These are phyloP conservation scores for Gossypium ekmanianum DNA, from an alignment of 345 rosid species.

Conservation along the genomic window DNA sequence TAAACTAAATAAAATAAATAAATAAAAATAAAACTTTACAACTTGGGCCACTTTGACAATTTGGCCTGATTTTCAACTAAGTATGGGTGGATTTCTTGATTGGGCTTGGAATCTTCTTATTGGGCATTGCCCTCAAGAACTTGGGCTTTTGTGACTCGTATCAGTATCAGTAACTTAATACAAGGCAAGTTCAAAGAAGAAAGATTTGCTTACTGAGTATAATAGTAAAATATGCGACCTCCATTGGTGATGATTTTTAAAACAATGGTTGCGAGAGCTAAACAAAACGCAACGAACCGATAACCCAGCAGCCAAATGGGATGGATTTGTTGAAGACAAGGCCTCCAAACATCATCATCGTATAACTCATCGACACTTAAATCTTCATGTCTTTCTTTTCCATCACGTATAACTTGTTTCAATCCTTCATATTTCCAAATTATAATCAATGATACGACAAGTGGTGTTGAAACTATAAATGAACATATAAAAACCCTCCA, in stretches of 20 bases:
- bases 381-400: slow-evolving; percentile 23
- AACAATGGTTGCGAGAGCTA: slow-evolving; percentile 38
- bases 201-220: slow-evolving; percentile 57
- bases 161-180: not conserved
- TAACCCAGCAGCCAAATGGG: slow-evolving; percentile 60
- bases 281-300: slow-evolving; percentile 50
- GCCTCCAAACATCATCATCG: slow-evolving; percentile 52
- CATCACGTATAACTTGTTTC: slow-evolving; percentile 24
- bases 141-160: too few species aligned
- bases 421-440: slow-evolving; percentile 50
- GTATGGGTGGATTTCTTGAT: too few species aligned
- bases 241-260: slow-evolving; percentile 31
- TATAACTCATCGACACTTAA: slow-evolving; percentile 18
- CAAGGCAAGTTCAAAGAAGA: not conserved
- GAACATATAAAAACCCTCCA: slow-evolving; percentile 69
- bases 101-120: too few species aligned
- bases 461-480: slow-evolving; percentile 41
- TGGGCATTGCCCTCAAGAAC: too few species aligned
- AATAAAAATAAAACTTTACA: too few species aligned
- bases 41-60: too few species aligned
- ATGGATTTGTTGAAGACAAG: slow-evolving; percentile 50
- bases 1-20: too few species aligned
- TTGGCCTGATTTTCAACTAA: too few species aligned
- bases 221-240: slow-evolving; percentile 41
- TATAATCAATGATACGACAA: slow-evolving; percentile 34